Evolutionary conservation across 495 filamentous ascomycete species (phyloP).

Genomic region (Trypethelium eluteriae): DNA sequence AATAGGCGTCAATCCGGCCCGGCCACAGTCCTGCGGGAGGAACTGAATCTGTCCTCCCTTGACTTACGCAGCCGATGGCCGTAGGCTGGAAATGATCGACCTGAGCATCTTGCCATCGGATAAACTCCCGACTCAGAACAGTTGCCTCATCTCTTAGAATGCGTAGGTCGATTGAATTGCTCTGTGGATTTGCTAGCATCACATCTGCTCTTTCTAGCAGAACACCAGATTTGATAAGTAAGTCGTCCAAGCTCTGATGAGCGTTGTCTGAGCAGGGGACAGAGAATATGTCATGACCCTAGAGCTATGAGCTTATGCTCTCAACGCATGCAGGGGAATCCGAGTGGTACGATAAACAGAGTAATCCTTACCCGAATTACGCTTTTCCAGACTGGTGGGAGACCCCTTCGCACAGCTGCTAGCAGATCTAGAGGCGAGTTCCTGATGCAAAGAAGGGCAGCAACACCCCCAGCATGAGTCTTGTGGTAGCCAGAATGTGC

Average conservation of each 20-base stretch:
- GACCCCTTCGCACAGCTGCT: constrained; percentile 18
- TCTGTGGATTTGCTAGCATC: constrained; percentile 11
- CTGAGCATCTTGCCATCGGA: constrained; percentile 22
- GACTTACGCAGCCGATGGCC: constrained; percentile 16
- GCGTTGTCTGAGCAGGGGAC: not conserved
- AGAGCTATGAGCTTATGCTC: not conserved
- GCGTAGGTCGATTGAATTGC: not conserved
- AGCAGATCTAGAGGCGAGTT: constrained; percentile 24
- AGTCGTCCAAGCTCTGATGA: constrained; percentile 18
- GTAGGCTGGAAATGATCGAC: constrained; percentile 21
- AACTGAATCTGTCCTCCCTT: not conserved
- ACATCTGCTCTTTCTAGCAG: constrained; percentile 21
- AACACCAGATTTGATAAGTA: constrained; percentile 20
- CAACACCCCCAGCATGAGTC: constrained; percentile 28
- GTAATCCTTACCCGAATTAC: constrained; percentile 13
- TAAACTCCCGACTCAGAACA: constrained; percentile 16
- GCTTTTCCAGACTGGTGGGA: constrained; percentile 17
- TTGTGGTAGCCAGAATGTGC: constrained; percentile 24
- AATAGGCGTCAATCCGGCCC: constrained; percentile 25
- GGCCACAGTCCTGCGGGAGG: constrained; percentile 23
- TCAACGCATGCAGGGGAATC: not conserved
- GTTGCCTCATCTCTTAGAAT: constrained; percentile 22
- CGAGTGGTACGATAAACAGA: not conserved
- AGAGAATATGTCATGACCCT: not conserved
- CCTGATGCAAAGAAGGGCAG: constrained; percentile 26